Conservation (phyloP, 2,329 filamentous ascomycete genomes). For the Ceratocystis cubensis region DNA sequence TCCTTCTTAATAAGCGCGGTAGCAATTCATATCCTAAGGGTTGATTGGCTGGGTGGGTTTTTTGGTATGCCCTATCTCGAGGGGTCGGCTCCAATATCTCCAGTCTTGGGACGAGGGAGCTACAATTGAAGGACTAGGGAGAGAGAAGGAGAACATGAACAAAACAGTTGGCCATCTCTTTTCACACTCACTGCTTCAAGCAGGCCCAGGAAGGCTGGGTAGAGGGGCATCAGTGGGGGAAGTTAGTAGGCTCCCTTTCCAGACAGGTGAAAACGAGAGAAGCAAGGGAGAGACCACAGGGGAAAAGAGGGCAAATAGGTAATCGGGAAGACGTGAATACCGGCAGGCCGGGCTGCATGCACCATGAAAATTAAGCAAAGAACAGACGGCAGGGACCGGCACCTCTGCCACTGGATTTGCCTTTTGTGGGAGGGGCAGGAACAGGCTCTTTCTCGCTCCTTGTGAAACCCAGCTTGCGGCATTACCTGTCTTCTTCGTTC, state of each 20-base stretch:
- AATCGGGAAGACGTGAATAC: no score
- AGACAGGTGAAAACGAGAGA: background rate
- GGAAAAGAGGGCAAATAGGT: background rate
- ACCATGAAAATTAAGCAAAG: background rate
- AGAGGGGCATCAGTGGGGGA: background rate
- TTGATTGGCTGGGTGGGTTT: no score
- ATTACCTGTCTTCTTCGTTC: background rate
- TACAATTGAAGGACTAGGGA: background rate
- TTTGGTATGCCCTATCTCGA: background rate
- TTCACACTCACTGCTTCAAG: background rate
- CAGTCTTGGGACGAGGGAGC: background rate
- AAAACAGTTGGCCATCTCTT: background rate
- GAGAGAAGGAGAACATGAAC: background rate
- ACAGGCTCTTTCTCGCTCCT: background rate
- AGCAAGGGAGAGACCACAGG: background rate
- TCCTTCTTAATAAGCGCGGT: background rate
- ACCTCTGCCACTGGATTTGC: background rate
- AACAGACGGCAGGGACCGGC: background rate
- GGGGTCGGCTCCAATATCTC: background rate
- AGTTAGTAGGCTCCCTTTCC: background rate
- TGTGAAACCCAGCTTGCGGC: background rate
- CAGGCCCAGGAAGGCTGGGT: background rate
- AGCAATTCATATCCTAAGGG: background rate
- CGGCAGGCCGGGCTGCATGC: no score
- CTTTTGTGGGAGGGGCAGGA: background rate